Base-by-base conservation (phyloP, 2,329 filamentous ascomycete species). In the Allantophomopsis cytisporea region DNA sequence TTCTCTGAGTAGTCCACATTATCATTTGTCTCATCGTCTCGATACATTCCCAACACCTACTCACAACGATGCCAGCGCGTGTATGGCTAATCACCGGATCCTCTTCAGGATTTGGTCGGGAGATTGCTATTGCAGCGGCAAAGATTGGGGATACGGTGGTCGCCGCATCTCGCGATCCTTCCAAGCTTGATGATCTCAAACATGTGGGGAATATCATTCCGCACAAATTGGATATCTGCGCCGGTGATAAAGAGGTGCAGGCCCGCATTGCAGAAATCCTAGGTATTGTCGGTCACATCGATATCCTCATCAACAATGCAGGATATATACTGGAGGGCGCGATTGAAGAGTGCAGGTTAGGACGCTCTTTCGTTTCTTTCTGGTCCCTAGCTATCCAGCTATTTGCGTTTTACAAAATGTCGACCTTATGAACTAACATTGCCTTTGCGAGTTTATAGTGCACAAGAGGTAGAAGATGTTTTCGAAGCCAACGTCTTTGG, bases 401-500 rank as follows among this genome's bases (percentile, higher is more conserved):
- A n/a, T n/a, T n/a, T n/a, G n/a, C n/a, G n/a, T n/a, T n/a, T n/a
- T n/a, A n/a, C 53, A 62, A 65, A 51, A n/a, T n/a, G n/a, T n/a
- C n/a, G n/a, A 69, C 68, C n/a, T n/a, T n/a, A n/a, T n/a, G n/a
- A n/a, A n/a, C n/a, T n/a, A n/a, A n/a, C n/a, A n/a, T n/a, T n/a
- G n/a, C n/a, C n/a, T n/a, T n/a, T n/a, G n/a, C n/a, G n/a, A n/a
- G n/a, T n/a, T n/a, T n/a, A n/a, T n/a, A n/a, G n/a, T n/a, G n/a
- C n/a, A n/a, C n/a, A n/a, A n/a, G n/a, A n/a, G n/a, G n/a, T n/a
- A n/a, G n/a, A n/a, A n/a, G n/a, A n/a, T n/a, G n/a, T n/a, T n/a
- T n/a, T n/a, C n/a, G n/a, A n/a, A n/a, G n/a, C n/a, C 31, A 76
- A 75, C 40, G 67, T 74, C 34, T 68, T 73, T 44, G 71, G 68